Base-by-base conservation (phyloP, 164 flowering plant genomes). In the Buxus sempervirens region DNA sequence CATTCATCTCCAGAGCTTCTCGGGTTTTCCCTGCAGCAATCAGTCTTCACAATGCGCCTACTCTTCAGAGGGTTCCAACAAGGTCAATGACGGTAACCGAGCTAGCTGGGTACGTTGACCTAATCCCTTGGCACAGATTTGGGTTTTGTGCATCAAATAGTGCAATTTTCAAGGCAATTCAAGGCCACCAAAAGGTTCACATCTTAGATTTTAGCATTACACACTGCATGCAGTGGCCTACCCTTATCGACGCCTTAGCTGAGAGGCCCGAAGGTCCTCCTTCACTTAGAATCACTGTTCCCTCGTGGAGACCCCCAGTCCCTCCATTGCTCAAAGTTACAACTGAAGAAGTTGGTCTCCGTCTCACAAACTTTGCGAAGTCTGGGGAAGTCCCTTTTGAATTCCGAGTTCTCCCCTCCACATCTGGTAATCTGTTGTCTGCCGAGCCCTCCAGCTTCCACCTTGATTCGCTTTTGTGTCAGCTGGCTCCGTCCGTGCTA, bases 141-240 rank as follows among this genome's bases (percentile, higher is more conserved):
- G 96, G 96, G 0, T 90, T 83, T 67, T 88, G 87, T 76, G 93
- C 89, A 23, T 83, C 96, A 14, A 90, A 90, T 73, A 76, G 89
- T 60, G 82, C 83, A 45, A 88, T 90, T 49, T 82, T 74, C 54
- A 83, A 72, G 59, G 93, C 93, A n/a, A 65, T 82, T 72, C 76
- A 80, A 78, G 88, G 87, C 24, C 72, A 45, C 71, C 54, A 79
- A 4, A 86, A 28, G 65, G 86, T 87, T 70, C 96, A 90, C 56
- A 81, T 90, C 41, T 63, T 88, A 62, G 96, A 90, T 65, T 81
- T 90, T 63, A 90, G 96, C 72, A 86, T 83, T 75, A 87, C 89
- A 26, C 86, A 90, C 64, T 84, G 93, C 74, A 88, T 90, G 96
- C 96, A 90, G 54, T 90, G 93, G 96, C 96, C 96, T 27, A 90